Conservation (phyloP, 139 green algal genomes). For the Picochlorum costavermella region DNA sequence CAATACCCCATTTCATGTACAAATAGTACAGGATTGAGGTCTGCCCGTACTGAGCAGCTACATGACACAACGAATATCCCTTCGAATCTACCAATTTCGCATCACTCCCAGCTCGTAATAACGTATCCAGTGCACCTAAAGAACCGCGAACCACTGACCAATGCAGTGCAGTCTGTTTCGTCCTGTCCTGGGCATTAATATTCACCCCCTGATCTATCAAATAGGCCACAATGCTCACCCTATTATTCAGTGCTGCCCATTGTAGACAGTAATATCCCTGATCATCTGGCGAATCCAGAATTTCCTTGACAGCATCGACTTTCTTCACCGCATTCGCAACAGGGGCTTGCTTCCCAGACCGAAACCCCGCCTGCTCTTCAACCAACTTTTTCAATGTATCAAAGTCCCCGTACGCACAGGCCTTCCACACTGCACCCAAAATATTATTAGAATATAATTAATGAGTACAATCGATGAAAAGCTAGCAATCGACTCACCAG, state of each 20-base stretch:
- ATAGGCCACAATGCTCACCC: constrained; percentile 52
- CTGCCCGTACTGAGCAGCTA: constrained; percentile 93
- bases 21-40: constrained; percentile 86
- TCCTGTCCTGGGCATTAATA: constrained; percentile 59
- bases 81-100: constrained; percentile 19
- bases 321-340: too few relatives aligned
- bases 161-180: constrained; percentile 78
- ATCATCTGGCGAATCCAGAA: constrained; percentile 54
- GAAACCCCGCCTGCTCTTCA: not conserved
- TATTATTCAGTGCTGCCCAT: constrained; percentile 93
- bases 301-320: constrained; percentile 1
- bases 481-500: not conserved
- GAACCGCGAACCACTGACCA: constrained; percentile 76
- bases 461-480: not conserved
- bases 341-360: too few relatives aligned
- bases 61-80: constrained; percentile 75
- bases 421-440: constrained; percentile 44
- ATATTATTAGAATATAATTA: not conserved
- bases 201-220: constrained; percentile 55
- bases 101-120: constrained; percentile 55
- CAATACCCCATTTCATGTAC: constrained; percentile 69
- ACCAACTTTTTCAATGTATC: constrained; percentile 56
- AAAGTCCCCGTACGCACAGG: constrained; percentile 73
- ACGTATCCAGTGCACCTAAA: constrained; percentile 59
- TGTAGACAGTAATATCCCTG: constrained; percentile 63